Evolutionary conservation across 192 early-diverging fungal genomes (phyloP).

Genomic region (Entomortierella beljakovae): DNA sequence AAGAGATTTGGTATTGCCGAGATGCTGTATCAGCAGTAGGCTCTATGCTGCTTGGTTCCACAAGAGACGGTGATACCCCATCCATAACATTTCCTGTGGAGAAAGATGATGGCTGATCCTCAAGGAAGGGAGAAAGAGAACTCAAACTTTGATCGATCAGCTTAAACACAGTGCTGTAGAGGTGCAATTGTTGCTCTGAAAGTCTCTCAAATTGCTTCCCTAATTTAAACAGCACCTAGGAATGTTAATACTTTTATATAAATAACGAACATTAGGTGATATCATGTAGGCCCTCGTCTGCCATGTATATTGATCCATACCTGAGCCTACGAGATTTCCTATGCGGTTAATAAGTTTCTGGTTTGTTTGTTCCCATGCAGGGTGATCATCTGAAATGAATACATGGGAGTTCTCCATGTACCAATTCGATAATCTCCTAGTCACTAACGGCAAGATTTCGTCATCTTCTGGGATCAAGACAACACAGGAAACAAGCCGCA

Average conservation of each 20-base stretch:
- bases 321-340: constrained; percentile 41
- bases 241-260: background rate
- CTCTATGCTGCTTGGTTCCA: background rate
- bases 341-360: constrained; percentile 19
- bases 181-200: constrained; percentile 22
- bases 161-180: constrained; percentile 22
- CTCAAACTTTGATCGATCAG: constrained; percentile 24
- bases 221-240: background rate
- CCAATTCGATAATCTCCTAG: constrained; percentile 27
- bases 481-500: constrained; percentile 40
- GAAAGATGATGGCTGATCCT: background rate
- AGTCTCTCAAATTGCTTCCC: constrained; percentile 28
- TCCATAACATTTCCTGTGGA: background rate
- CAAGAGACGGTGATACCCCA: background rate
- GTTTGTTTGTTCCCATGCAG: constrained; percentile 26
- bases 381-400: constrained; percentile 45
- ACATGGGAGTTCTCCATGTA: constrained; percentile 48
- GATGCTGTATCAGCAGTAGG: background rate
- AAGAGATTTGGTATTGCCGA: background rate
- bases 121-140: constrained; percentile 9
- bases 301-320: background rate
- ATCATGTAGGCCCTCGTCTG: background rate
- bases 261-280: background rate
- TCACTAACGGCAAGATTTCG: constrained; percentile 48
- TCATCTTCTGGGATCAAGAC: constrained; percentile 52